phyloP scores from a whole-genome alignment of 1,284 basidiomycete genomes.

The Pholiota adiposa region DNA sequence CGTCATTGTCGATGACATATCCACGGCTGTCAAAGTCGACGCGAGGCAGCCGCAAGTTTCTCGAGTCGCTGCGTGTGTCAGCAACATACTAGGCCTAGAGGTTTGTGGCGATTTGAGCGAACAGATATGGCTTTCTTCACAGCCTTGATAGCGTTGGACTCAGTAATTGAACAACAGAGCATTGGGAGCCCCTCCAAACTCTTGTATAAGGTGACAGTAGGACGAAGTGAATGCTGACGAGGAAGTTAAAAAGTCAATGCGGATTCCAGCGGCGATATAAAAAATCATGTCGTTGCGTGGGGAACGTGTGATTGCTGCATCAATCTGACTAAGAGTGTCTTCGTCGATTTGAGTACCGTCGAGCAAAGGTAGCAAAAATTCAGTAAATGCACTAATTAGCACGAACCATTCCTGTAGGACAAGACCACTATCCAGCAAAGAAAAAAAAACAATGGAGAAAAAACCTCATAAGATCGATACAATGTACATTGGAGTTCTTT shows the following conservation, averaged over 20 bases:
- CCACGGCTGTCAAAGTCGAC: constrained; percentile 24
- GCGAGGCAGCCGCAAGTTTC: constrained; percentile 29
- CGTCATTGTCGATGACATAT: no score
- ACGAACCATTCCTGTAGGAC: constrained; percentile 29
- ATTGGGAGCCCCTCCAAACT: not conserved
- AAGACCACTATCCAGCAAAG: constrained; percentile 33
- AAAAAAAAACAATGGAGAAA: no score
- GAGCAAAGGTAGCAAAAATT: constrained; percentile 42
- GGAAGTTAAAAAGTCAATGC: not conserved
- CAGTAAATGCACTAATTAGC: constrained; percentile 32
- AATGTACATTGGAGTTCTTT: no score
- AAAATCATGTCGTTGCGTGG: constrained; percentile 37
- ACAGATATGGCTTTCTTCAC: constrained; percentile 39
- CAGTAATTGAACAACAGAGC: constrained; percentile 34
- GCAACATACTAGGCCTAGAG: constrained; percentile 34
- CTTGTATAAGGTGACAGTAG: not conserved
- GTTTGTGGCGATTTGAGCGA: constrained; percentile 29
- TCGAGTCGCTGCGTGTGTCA: constrained; percentile 29
- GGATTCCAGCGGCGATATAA: constrained; percentile 11
- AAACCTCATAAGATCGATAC: constrained; percentile 20
- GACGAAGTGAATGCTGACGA: not conserved
- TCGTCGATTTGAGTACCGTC: constrained; percentile 23
- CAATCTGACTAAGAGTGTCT: not conserved
- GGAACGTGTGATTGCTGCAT: constrained; percentile 23
- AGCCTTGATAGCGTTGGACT: constrained; percentile 34